phyloP scores from a whole-genome alignment of 495 filamentous ascomycete genomes.

The Mycothermus thermophilus region DNA sequence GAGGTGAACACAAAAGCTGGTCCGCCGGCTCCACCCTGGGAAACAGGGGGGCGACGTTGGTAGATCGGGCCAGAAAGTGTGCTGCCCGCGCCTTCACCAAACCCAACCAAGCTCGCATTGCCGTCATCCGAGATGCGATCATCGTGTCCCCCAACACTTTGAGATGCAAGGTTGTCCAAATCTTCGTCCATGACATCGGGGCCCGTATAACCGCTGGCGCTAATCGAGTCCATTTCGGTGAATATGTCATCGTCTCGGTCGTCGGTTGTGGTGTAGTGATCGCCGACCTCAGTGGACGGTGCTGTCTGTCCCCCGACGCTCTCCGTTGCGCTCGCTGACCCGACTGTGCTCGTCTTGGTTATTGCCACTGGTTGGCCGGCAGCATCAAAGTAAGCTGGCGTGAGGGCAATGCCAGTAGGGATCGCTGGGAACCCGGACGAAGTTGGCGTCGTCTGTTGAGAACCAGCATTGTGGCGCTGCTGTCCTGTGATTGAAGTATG shows the following conservation, averaged over 20 bases:
- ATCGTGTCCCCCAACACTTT: constrained; percentile 48
- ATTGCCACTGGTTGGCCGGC: constrained; percentile 41
- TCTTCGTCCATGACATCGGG: constrained; percentile 30
- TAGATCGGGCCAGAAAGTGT: constrained; percentile 63
- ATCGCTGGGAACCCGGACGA: constrained; percentile 15
- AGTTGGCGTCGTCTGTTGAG: constrained; percentile 19
- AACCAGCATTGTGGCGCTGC: constrained; percentile 10
- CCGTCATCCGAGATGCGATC: constrained; percentile 69
- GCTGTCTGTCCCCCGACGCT: constrained; percentile 47
- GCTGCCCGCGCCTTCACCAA: constrained; percentile 76
- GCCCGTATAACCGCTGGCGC: constrained; percentile 19
- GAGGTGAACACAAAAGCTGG: constrained; percentile 4
- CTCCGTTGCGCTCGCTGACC: constrained; percentile 57
- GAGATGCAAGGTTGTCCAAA: constrained; percentile 17
- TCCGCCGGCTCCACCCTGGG: background rate
- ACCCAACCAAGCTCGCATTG: constrained; percentile 59
- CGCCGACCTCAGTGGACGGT: constrained; percentile 47
- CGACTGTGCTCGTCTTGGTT: constrained; percentile 70
- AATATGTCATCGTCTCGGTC: constrained; percentile 33
- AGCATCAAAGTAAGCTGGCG: constrained; percentile 54
- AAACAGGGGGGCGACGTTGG: too few species aligned
- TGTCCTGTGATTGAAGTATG: constrained; percentile 32
- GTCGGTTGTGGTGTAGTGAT: constrained; percentile 26
- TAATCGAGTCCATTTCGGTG: constrained; percentile 25
- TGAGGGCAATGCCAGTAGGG: background rate